Base-by-base conservation (phyloP, 2,329 filamentous ascomycete genomes). In the Phyllachora maydis region DNA sequence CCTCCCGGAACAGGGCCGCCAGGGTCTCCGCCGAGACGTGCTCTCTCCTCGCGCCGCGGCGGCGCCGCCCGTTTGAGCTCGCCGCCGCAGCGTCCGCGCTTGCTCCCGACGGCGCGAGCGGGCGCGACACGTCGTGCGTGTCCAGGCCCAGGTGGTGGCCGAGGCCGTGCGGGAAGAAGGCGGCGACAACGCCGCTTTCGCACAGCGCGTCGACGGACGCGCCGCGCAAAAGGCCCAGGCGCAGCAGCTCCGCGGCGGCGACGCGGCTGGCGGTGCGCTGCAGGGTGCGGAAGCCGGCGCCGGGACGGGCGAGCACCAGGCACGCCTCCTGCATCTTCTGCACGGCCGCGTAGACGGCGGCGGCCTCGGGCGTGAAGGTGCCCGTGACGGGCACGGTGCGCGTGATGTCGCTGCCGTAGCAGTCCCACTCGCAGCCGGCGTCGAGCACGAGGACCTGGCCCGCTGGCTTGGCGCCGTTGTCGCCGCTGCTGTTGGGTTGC, bases 341-440 rank as follows among this genome's bases (percentile, higher is more conserved):
- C 4, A 92, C 83, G 14, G 88, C 56, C 21, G 65, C 57, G 42
- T 93, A 83, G 24, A 93, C 71, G 7, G 65, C 61, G 22, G 62
- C 59, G 1, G 72, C 71, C 41, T 85, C 74, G 9, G 56, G 44
- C 0, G 66, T 64, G 35, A 81, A 91, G 1, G 30, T 27, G 5
- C 77, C 76, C 9, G 59, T 63, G 12, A 93, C 50, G 4, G 85
- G 85, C 33, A 93, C 68, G 0, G 83, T 88, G 18, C 85, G 67
- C 0, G 88, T 95, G 14, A 95, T 69, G 45, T 95, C 85, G 27
- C 75, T 77, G 15, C 81, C 81, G 43, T 98, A 95, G 35, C 75
- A 72, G 23, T 69, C 52, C 48, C 70, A 91, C 46, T 95, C 85
- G 33, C 71, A 75, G 3, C 81, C 83, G 2, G 85, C 83, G 42